phyloP scores from a whole-genome alignment of 2,329 filamentous ascomycete species.

The Fusarium buxicola region DNA sequence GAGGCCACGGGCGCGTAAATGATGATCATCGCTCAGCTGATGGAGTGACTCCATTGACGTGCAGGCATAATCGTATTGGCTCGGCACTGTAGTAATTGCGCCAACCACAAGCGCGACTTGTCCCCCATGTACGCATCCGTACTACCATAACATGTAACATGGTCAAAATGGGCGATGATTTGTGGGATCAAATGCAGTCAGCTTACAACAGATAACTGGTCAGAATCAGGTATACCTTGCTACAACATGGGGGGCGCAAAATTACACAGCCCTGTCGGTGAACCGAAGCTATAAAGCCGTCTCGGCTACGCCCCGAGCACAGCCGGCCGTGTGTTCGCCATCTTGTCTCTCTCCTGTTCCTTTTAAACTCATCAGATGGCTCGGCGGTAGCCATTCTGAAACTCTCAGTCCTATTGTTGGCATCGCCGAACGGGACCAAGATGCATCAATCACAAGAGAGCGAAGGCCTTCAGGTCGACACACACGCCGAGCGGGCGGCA shows the following conservation, averaged over 20 bases:
- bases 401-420: not conserved
- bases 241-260: constrained; percentile 16
- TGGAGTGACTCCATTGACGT: no score
- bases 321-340: not conserved
- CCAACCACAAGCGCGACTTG: constrained; percentile 3
- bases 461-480: constrained; percentile 35
- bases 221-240: constrained; percentile 9
- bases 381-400: not conserved
- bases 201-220: constrained; percentile 19
- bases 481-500: constrained; percentile 17
- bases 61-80: no score
- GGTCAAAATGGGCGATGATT: constrained; percentile 21
- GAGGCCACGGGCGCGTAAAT: no score
- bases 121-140: constrained; percentile 11
- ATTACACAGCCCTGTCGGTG: constrained; percentile 3
- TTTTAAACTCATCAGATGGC: not conserved
- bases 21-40: no score
- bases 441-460: constrained; percentile 34
- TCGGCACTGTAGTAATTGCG: no score
- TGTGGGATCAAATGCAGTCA: constrained; percentile 23
- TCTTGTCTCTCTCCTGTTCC: constrained; percentile 5
- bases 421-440: not conserved
- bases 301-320: constrained; percentile 7
- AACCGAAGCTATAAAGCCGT: constrained; percentile 24
- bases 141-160: not conserved